Evolutionary conservation across 306 rosid species (phyloP).

Genomic region (Hippophae tibetana): DNA sequence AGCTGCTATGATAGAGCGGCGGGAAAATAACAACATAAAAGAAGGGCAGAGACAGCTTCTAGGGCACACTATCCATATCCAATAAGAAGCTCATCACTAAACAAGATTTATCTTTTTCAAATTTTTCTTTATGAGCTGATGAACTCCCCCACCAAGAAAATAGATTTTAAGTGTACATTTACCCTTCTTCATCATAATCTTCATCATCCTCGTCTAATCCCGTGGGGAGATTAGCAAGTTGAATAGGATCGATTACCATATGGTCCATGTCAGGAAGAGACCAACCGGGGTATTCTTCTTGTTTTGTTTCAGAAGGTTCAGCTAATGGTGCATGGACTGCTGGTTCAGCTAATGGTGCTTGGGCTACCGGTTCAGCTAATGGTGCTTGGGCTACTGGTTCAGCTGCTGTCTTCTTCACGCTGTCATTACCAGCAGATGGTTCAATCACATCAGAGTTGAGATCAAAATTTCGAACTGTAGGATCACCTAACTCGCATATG

Average conservation of each 20-base stretch:
- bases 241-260: constrained; percentile 84
- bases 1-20: too few species aligned
- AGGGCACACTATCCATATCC: constrained; percentile 18
- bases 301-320: constrained; percentile 49
- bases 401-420: constrained; percentile 16
- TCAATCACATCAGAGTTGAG: constrained; percentile 32
- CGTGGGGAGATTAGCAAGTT: constrained; percentile 58
- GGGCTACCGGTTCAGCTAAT: background rate
- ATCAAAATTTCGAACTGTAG: constrained; percentile 41
- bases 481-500: constrained; percentile 28
- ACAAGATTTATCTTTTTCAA: constrained; percentile 22
- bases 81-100: constrained; percentile 11
- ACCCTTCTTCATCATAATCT: constrained; percentile 88
- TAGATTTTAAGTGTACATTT: constrained; percentile 11
- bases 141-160: constrained; percentile 19
- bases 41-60: constrained; percentile 8
- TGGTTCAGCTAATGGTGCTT: background rate
- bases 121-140: constrained; percentile 28
- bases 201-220: constrained; percentile 82
- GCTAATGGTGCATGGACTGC: constrained; percentile 32
- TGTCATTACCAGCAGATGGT: constrained; percentile 26
- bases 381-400: background rate
- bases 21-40: background rate
- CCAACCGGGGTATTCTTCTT: constrained; percentile 80
- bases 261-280: constrained; percentile 82